Conservation (phyloP, 257 asterid species). For the Solanum chilense region DNA sequence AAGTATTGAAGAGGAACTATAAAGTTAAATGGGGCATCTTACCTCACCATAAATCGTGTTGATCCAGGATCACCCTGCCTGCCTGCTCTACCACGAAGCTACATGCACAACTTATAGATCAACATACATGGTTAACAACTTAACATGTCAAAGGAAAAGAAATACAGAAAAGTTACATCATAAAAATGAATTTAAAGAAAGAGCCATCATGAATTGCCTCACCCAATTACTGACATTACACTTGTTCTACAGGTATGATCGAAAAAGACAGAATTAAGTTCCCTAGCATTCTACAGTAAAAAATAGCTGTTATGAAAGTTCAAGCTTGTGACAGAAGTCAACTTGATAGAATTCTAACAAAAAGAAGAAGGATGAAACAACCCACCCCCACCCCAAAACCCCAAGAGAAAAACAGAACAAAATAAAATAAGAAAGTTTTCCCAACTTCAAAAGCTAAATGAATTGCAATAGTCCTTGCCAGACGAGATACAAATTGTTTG, state of each 20-base stretch:
- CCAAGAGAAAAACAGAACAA: not conserved
- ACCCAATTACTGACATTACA: not conserved
- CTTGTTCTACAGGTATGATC: not conserved
- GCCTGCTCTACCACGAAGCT: slow-evolving; percentile 99
- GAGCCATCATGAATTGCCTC: not conserved
- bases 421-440: not conserved
- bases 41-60: slow-evolving; percentile 98
- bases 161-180: not conserved
- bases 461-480: not conserved
- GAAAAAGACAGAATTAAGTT: not conserved
- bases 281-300: not conserved
- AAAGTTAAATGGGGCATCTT: slow-evolving; percentile 4
- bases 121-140: not conserved
- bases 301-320: not conserved
- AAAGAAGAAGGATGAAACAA: not conserved
- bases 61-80: slow-evolving; percentile 99
- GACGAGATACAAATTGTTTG: not conserved
- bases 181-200: not conserved
- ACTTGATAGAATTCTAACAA: not conserved
- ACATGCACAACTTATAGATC: slow-evolving; percentile 10
- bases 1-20: not conserved
- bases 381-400: not conserved
- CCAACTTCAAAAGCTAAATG: not conserved
- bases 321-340: not conserved
- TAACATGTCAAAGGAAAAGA: not conserved